Evolutionary conservation across 2,329 filamentous ascomycete genomes (phyloP), one percentile per base, ranked within the genome.

Genomic region (Fusarium hostae): DNA sequence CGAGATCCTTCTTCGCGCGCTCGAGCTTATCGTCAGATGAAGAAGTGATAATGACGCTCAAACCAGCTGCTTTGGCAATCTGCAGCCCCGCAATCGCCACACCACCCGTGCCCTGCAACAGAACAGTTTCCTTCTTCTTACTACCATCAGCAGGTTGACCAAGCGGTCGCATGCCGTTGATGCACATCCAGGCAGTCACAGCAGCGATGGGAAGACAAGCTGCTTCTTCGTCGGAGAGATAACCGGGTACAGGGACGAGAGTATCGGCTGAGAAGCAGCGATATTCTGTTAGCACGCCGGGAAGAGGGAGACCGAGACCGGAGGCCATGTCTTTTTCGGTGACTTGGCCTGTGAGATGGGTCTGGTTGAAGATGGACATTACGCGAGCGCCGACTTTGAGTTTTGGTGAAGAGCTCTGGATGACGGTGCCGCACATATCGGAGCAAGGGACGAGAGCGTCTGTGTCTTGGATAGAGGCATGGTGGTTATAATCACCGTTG

Each of bases 371-470:
- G 56, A 88, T 91, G 24, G 87, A 87, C 60, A 92, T 84, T 41
- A 94, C 91, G n/a, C 90, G 87, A 63, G 92, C 88, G 63, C 91
- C 90, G 20, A 82, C 79, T 59, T 84, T 83, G 82, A 88, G 88
- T 37, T 75, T 73, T 9, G 68, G 48, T 9, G 81, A 81, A 13
- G 83, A 81, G n/a, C 81, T 82, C 35, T 68, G 57, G 4, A 87
- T 81, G 48, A 93, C 82, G 12, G 84, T 84, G 47, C 91, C 91
- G 80, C 90, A 91, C 85, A 91, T 92, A 79, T 94, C 91, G 26
- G 90, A 91, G 79, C 89, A 91, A 3, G 90, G 90, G 3, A 93
- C 88, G 16, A 92, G 74, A 60, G 83, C 65, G 58, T 80, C 58
- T 57, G 78, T 68, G 40, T 78, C 71, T 18, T 79, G 66, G 48